These are phyloP conservation scores for Ophioceras dolichostomum DNA, from an alignment of 2,329 filamentous ascomycete species.

Conservation along the genomic window DNA sequence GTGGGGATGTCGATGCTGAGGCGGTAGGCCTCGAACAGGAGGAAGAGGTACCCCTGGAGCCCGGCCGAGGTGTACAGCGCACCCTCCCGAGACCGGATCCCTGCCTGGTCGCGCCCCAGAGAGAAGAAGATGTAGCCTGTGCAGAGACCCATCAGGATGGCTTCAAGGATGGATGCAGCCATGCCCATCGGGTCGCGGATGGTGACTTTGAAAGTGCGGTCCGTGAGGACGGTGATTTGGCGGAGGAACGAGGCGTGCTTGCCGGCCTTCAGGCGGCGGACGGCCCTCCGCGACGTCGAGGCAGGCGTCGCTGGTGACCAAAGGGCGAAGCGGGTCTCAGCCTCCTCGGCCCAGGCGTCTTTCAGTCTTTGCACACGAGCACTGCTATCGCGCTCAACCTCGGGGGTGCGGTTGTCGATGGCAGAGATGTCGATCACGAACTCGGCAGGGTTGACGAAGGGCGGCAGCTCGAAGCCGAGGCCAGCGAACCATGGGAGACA, in stretches of 20 bases:
- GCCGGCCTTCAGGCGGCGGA: conserved; percentile 8
- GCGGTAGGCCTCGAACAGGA: conserved; percentile 66
- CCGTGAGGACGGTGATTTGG: conserved; percentile 54
- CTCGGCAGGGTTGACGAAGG: conserved; percentile 69
- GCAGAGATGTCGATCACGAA: conserved; percentile 65
- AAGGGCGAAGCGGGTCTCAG: conserved; percentile 14
- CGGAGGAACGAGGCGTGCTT: conserved; percentile 45
- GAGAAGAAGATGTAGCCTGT: conserved; percentile 62
- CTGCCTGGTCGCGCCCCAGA: conserved; percentile 51
- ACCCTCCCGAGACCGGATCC: conserved; percentile 62
- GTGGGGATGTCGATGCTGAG: conserved; percentile 62
- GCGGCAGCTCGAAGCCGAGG: conserved; percentile 48
- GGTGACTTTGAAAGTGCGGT: conserved; percentile 58
- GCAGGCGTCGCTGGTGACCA: conserved; percentile 7
- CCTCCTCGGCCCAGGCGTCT: conserved; percentile 40
- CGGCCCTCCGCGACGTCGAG: conserved; percentile 5
- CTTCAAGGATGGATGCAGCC: conserved; percentile 56
- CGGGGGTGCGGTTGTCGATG: conserved; percentile 57
- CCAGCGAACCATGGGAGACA: conserved; percentile 53
- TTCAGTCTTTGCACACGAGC: conserved; percentile 50
- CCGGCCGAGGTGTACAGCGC: conserved; percentile 60
- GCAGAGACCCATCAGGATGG: conserved; percentile 57
- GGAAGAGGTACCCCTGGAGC: conserved; percentile 63
- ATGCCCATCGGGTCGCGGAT: conserved; percentile 69
- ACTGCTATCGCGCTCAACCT: conserved; percentile 48